Evolutionary conservation across 2,329 filamentous ascomycete genomes (phyloP), one percentile per base, ranked within the genome.

Genomic region (Alternaria consortialis): DNA sequence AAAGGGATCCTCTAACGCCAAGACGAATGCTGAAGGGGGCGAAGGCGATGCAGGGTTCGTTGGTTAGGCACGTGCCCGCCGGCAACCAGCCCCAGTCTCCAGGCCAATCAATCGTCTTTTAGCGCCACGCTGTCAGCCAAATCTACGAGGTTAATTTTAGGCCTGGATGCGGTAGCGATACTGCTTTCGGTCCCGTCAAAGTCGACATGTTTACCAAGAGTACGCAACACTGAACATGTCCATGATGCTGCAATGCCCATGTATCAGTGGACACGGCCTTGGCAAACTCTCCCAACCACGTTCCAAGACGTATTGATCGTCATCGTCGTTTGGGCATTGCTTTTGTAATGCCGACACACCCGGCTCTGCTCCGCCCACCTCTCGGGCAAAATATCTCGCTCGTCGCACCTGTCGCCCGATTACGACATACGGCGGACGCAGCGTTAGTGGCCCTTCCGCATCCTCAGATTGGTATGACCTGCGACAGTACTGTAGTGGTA

Each of bases 1-100:
- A 53, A 58, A 53, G 54, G 58, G 58, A 60, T 53, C 48, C 36
- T 53, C 54, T 27, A 42, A 34, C 54, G 58, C 58, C 58, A 61
- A 61, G 58, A 23, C 40, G 42, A 43, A 36, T 40, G 58, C 39
- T 48, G 58, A 61, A 56, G 53, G 53, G 58, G 58, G 58, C 53
- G 27, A 56, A 57, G 47, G 20, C 20, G 20, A 50, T 17, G 34
- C 54, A 61, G 47, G 58, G 58, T 43, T 61, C 32, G 53, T 31
- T 53, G 17, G 43, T 15, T 20, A 37, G 31, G 32, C 31, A 50
- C 54, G 47, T 44, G 36, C 46, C 40, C 23, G 51, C 23, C 51
- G 27, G 55, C 56, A 39, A 17, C 32, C 52, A 56, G 56, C 52
- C 60, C 47, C 37, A 53, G 58, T 36, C 31, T 32, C 54, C 11